phyloP scores from a whole-genome alignment of 148 eudicot genomes.

The Amaranthus hypochondriacus region DNA sequence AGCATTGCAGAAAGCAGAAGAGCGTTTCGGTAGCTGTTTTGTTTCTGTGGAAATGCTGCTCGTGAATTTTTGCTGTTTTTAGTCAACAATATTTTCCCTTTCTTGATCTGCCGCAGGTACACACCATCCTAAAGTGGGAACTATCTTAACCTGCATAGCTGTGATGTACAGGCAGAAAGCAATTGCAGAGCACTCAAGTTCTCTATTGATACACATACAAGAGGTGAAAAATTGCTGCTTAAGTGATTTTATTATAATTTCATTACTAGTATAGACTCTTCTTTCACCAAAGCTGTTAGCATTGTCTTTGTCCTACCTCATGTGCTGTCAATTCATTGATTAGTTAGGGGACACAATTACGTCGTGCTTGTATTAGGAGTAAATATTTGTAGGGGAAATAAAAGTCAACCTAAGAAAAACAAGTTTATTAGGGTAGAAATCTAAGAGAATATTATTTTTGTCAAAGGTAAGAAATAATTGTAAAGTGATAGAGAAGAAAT shows the following conservation, averaged over 20 bases:
- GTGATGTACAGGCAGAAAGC: slow-evolving; percentile 89
- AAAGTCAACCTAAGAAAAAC: too few species aligned
- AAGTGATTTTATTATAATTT: not conserved
- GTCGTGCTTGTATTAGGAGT: too few species aligned
- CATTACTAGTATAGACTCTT: slow-evolving; percentile 10
- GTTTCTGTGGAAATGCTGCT: not conserved
- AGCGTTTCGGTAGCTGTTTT: slow-evolving; percentile 53
- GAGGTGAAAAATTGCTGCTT: slow-evolving; percentile 52
- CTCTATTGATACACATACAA: slow-evolving; percentile 56
- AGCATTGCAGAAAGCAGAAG: slow-evolving; percentile 73
- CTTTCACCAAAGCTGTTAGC: not conserved
- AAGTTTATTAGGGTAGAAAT: too few species aligned
- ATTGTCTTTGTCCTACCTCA: not conserved
- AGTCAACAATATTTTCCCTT: not conserved
- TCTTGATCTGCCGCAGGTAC: slow-evolving; percentile 45
- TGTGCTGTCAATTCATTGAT: too few species aligned
- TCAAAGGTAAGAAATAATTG: too few species aligned
- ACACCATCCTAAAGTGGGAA: slow-evolving; percentile 85
- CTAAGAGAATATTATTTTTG: too few species aligned
- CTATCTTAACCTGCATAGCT: slow-evolving; percentile 85
- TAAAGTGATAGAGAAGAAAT: too few species aligned
- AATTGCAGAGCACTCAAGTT: slow-evolving; percentile 65
- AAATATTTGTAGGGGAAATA: too few species aligned
- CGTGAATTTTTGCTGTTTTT: not conserved
- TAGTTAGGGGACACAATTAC: too few species aligned